Evolutionary conservation across 345 rosid species (phyloP).

Genomic region (Citrus sp.): DNA sequence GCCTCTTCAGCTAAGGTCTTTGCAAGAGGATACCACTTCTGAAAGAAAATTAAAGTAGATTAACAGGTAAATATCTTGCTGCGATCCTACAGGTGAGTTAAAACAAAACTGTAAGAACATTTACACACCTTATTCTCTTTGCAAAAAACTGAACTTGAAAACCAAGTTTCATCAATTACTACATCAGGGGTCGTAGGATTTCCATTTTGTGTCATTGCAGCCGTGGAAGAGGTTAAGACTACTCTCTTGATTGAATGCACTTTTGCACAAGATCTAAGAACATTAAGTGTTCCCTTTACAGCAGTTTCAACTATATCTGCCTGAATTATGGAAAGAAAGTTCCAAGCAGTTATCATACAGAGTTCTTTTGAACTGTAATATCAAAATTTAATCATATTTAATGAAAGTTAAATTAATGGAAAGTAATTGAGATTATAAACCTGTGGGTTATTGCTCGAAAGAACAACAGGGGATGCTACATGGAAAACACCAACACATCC

Average conservation of each 20-base stretch:
- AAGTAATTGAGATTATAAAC: constrained; percentile 1
- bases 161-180: constrained; percentile 26
- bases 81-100: background rate
- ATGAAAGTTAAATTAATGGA: background rate
- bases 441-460: constrained; percentile 34
- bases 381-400: background rate
- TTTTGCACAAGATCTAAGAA: constrained; percentile 17
- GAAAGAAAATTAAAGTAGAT: background rate
- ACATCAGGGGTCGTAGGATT: constrained; percentile 14
- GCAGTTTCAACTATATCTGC: constrained; percentile 1
- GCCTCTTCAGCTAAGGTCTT: constrained; percentile 49
- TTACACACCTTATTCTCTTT: constrained; percentile 22
- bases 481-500: constrained; percentile 67
- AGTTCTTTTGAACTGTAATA: background rate
- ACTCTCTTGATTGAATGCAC: constrained; percentile 14
- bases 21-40: constrained; percentile 40
- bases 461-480: constrained; percentile 45
- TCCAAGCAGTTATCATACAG: constrained; percentile 11
- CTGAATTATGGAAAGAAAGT: background rate
- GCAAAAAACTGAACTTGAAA: constrained; percentile 13
- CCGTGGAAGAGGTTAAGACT: constrained; percentile 9
- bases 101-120: background rate
- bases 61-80: background rate
- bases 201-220: background rate
- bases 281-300: constrained; percentile 13